Base-by-base conservation (phyloP, 1,139 yeast species). In the Debaryomyces singareniensis region DNA sequence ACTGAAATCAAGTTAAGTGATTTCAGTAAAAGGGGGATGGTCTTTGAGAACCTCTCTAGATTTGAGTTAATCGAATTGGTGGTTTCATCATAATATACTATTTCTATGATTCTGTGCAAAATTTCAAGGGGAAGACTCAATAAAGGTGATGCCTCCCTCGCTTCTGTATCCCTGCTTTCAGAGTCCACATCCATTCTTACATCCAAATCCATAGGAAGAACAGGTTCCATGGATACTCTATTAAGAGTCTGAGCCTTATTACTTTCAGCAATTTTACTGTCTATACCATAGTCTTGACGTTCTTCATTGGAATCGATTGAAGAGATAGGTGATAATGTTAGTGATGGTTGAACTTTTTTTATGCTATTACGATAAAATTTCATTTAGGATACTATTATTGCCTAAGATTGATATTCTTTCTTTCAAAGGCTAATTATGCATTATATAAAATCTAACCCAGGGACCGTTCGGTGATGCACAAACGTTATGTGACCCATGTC, bases 51-150 rank as follows among this genome's bases (percentile, higher is more conserved):
- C 33, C 51, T 58, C 35, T 68, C 73, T 35, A 67, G 47, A 39
- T 63, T 61, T 20, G 67, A 53, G 38, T 61, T 61, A 35, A 67
- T 66, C 35, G 70, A 61, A 29, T 49, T 47, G 22, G 60, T 53
- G 35, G 54, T 55, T 31, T 55, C 58, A 37, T 66, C 71, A 40
- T 59, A 64, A 45, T 68, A 67, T 10, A 64, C 69, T 27, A 57
- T 51, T 43, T 66, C 72, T 28, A 68, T 55, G 38, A 68, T 66
- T 31, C 58, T 55, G 43, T 64, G 53, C 29, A 68, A 47, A 25
- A 68, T 59, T 40, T 68, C 74, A 25, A 63, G 37, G 1, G 74
- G 74, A 24, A 67, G 55, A 15, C 39, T 28, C 28, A 34, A 31
- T 12, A 36, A 35, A 13, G 44, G 43, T 14, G 44, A 35, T 23